phyloP scores from a whole-genome alignment of 2,329 filamentous ascomycete species.

The Drechslerella stenobrocha region DNA sequence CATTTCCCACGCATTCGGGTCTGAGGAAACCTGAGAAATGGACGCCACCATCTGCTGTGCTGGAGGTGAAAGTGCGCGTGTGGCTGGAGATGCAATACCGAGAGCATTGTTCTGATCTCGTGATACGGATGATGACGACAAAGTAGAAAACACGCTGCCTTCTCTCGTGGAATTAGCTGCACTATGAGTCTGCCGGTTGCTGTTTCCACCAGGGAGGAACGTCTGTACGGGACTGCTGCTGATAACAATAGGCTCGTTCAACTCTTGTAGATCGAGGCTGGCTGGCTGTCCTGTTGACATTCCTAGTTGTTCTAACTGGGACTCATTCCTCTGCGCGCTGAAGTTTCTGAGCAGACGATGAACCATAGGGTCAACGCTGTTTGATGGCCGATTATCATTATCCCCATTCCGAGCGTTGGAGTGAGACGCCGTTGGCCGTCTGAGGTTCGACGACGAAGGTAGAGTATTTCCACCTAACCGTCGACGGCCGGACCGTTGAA shows the following conservation, averaged over 20 bases:
- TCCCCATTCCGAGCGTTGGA: conserved; percentile 12
- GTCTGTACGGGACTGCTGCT: conserved; percentile 26
- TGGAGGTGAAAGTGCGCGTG: conserved; percentile 5
- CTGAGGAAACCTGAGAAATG: conserved; percentile 14
- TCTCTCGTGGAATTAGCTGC: conserved; percentile 6
- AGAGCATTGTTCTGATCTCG: conserved; percentile 16
- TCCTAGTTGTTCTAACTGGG: conserved; percentile 33
- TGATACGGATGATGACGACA: conserved; percentile 7
- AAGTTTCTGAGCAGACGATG: conserved; percentile 37
- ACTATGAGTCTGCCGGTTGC: neutral
- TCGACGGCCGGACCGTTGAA: conserved; percentile 31
- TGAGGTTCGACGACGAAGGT: conserved; percentile 44
- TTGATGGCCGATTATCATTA: conserved; percentile 4
- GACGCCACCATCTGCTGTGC: conserved; percentile 16
- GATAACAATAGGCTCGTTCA: conserved; percentile 42
- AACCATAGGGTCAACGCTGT: conserved; percentile 28
- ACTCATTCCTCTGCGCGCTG: conserved; percentile 43
- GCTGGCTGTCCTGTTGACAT: conserved; percentile 32
- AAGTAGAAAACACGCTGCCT: conserved; percentile 9
- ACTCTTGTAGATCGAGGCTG: conserved; percentile 35
- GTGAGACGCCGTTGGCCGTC: conserved; percentile 29
- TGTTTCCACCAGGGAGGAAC: conserved; percentile 11
- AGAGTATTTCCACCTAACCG: conserved; percentile 25
- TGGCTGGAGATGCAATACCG: conserved; percentile 2
- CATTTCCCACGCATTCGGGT: conserved; percentile 23